Percentiles rank a stretch among this genome's conserved stretches.
Conservation (phyloP, 306 rosid species). For the Psophocarpus tetragonolobus region DNA sequence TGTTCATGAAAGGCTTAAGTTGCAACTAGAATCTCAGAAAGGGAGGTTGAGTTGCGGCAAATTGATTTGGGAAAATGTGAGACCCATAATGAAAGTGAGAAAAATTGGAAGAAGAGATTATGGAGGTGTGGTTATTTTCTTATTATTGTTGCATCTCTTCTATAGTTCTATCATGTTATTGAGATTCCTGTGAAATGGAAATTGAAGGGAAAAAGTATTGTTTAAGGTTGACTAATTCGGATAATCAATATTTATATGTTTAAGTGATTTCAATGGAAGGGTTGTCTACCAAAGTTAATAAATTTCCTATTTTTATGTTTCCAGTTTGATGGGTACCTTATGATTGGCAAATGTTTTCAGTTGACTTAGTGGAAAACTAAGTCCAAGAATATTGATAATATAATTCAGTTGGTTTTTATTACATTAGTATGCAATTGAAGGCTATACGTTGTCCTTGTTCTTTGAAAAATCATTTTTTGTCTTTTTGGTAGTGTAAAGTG, state of each 20-base stretch:
- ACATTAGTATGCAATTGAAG: too few species aligned
- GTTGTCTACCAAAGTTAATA: not conserved
- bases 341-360: conserved; percentile 19
- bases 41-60: conserved; percentile 67
- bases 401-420: too few species aligned
- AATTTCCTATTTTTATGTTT: conserved; percentile 13
- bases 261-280: conserved; percentile 5
- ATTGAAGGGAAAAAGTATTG: not conserved
- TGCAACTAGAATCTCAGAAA: conserved; percentile 83
- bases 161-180: conserved; percentile 31
- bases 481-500: too few species aligned
- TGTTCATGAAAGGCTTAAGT: conserved; percentile 76
- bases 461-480: too few species aligned
- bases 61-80: conserved; percentile 88
- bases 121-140: conserved; percentile 57
- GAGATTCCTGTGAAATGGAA: conserved; percentile 22
- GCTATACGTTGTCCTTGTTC: too few species aligned
- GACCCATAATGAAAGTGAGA: conserved; percentile 74
- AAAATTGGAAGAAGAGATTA: conserved; percentile 77
- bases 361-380: not conserved
- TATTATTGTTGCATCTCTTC: conserved; percentile 37
- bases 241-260: not conserved
- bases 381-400: too few species aligned
- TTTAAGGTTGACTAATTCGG: not conserved
- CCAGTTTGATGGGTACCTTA: not conserved